These are phyloP conservation scores for Chimonanthus salicifolius DNA, from an alignment of 164 flowering plant species.

Conservation along the genomic window DNA sequence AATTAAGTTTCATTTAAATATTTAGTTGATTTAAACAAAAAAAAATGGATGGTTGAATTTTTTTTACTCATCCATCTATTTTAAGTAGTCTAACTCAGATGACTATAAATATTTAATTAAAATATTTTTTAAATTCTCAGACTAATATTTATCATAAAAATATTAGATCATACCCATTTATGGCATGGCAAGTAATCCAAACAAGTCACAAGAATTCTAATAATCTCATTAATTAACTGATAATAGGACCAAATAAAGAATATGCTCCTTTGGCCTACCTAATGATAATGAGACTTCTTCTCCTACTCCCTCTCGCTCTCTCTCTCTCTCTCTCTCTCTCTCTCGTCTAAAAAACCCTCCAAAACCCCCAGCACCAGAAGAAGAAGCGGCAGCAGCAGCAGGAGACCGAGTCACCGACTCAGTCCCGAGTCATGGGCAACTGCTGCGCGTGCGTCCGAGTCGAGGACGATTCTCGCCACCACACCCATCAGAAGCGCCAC, in stretches of 20 bases:
- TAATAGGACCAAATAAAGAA: too few species aligned
- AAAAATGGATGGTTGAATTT: too few species aligned
- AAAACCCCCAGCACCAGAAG: neutral
- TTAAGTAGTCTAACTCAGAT: too few species aligned
- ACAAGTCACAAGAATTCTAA: neutral
- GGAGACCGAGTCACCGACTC: neutral
- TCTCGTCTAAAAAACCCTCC: neutral
- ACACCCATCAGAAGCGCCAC: neutral
- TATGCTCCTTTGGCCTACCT: neutral
- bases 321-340: neutral
- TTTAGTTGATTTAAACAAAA: too few species aligned
- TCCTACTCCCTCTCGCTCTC: neutral
- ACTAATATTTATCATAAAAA: too few species aligned
- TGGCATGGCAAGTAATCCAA: neutral
- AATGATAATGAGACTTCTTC: neutral
- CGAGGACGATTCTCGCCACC: slow-evolving; percentile 2
- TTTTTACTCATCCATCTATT: too few species aligned
- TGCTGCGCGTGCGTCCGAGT: slow-evolving; percentile 48
- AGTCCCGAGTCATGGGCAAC: slow-evolving; percentile 27
- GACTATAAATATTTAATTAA: too few species aligned
- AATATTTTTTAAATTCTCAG: too few species aligned
- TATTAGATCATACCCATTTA: too few species aligned
- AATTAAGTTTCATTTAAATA: too few species aligned
- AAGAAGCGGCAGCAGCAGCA: neutral
- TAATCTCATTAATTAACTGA: too few species aligned